phyloP scores from a whole-genome alignment of 2,329 filamentous ascomycete genomes.

The Trichoderma guizhouense region DNA sequence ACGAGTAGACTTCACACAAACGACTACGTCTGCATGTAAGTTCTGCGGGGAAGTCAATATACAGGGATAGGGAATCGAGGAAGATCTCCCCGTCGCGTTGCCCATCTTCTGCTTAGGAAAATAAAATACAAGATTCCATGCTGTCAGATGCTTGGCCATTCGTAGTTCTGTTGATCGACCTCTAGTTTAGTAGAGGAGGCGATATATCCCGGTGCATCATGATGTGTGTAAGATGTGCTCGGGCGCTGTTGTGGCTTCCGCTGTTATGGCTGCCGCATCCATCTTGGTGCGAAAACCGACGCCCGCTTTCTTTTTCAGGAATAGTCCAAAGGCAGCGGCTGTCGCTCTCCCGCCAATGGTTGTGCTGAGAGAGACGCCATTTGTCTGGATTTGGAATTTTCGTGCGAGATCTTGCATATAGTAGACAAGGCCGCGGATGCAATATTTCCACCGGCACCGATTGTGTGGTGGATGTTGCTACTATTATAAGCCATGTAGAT shows the following conservation, averaged over 20 bases:
- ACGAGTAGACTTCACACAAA: too few relatives aligned
- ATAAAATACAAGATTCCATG: too few relatives aligned
- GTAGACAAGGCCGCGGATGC: too few relatives aligned
- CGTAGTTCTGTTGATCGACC: background rate
- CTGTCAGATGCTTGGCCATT: background rate
- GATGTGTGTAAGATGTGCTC: background rate
- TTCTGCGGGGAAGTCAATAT: accelerated
- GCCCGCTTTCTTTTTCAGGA: background rate
- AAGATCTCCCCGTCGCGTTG: too few relatives aligned
- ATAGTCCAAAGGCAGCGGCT: background rate
- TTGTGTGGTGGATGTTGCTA: too few relatives aligned
- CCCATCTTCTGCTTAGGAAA: too few relatives aligned
- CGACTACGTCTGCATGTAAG: too few relatives aligned
- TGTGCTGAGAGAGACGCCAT: background rate
- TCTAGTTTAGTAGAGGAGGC: background rate
- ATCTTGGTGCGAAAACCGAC: background rate
- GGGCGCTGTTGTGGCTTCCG: too few relatives aligned
- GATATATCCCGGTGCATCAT: background rate
- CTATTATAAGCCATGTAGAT: too few relatives aligned
- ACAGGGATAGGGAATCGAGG: too few relatives aligned
- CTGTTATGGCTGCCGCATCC: background rate
- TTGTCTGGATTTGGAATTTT: background rate
- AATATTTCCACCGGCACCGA: too few relatives aligned
- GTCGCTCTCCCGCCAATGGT: background rate
- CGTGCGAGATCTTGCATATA: background rate